phyloP scores from a whole-genome alignment of 2,329 filamentous ascomycete genomes.

The Epichloe sylvatica region DNA sequence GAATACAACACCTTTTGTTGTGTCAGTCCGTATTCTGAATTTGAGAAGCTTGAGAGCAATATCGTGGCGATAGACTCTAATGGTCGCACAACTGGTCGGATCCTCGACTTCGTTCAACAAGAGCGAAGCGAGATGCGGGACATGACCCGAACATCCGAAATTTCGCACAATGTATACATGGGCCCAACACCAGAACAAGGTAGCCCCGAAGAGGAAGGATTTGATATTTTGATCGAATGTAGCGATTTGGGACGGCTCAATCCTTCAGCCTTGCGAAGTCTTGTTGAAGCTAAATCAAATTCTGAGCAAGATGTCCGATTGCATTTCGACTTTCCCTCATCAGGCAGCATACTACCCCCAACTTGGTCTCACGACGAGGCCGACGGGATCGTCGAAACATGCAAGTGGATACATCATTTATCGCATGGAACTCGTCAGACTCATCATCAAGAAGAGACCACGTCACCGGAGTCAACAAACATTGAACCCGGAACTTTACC shows the following conservation, averaged over 20 bases:
- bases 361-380: conserved; percentile 72
- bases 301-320: conserved; percentile 24
- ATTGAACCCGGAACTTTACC: conserved; percentile 11
- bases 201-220: conserved; percentile 44
- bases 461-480: conserved; percentile 5
- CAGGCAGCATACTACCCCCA: conserved; percentile 78
- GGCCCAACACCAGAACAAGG: conserved; percentile 69
- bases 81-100: conserved; percentile 58
- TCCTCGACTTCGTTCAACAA: conserved; percentile 80
- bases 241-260: conserved; percentile 72
- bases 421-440: conserved; percentile 47
- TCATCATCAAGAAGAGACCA: conserved; percentile 13
- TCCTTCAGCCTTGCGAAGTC: conserved; percentile 46
- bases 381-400: conserved; percentile 72
- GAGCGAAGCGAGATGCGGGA: conserved; percentile 84
- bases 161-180: conserved; percentile 78
- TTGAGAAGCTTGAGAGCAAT: conserved; percentile 56
- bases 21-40: conserved; percentile 48
- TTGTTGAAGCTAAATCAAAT: conserved; percentile 38
- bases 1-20: conserved; percentile 77
- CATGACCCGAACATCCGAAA: conserved; percentile 84
- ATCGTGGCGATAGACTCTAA: conserved; percentile 62
- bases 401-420: conserved; percentile 78
- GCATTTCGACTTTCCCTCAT: conserved; percentile 69
- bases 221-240: conserved; percentile 78